phyloP scores from a whole-genome alignment of 163 green algal genomes.

The Dunaliella salina region DNA sequence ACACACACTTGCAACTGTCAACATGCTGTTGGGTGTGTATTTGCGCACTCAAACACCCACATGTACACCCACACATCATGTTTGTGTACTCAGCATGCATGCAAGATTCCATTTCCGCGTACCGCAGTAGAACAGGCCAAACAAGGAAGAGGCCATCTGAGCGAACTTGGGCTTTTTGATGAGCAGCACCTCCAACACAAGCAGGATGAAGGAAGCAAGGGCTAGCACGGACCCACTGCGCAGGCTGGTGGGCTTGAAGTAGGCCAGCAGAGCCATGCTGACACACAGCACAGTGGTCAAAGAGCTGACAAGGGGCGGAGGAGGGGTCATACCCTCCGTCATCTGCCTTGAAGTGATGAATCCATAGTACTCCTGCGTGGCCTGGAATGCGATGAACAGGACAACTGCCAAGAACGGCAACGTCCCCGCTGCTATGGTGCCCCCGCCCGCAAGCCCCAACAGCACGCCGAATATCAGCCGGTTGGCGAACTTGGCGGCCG shows the following conservation, averaged over 20 bases:
- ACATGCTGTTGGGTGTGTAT: too few species aligned
- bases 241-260: constrained; percentile 43
- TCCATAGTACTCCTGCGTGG: constrained; percentile 76
- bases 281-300: constrained; percentile 74
- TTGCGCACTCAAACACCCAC: too few species aligned
- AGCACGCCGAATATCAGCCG: constrained; percentile 64
- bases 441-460: constrained; percentile 55
- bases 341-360: constrained; percentile 75
- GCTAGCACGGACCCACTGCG: constrained; percentile 64
- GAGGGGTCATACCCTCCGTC: constrained; percentile 63
- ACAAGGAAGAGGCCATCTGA: constrained; percentile 80
- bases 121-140: constrained; percentile 94
- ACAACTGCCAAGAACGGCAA: constrained; percentile 56
- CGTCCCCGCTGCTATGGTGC: constrained; percentile 62
- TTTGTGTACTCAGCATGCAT: too few species aligned
- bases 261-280: constrained; percentile 60
- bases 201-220: constrained; percentile 72
- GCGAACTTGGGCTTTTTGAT: constrained; percentile 72
- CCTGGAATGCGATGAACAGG: constrained; percentile 72
- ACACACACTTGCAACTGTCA: too few species aligned
- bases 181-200: constrained; percentile 75
- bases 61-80: too few species aligned
- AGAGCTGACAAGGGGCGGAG: constrained; percentile 53
- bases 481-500: constrained; percentile 37
- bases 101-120: too few species aligned